phyloP scores from a whole-genome alignment of 2,329 filamentous ascomycete genomes.

The Nannizziopsis arthrosporioides region DNA sequence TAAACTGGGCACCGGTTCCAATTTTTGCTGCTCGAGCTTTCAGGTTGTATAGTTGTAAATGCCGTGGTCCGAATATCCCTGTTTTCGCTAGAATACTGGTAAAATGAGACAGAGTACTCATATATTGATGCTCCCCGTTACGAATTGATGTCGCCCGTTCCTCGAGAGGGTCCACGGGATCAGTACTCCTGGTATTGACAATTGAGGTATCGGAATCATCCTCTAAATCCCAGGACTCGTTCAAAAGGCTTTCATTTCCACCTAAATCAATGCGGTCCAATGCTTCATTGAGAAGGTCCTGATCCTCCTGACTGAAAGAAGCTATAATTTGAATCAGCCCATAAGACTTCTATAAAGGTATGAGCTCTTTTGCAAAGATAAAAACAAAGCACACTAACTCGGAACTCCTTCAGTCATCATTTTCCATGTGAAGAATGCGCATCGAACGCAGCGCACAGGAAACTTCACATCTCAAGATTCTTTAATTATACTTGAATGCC shows the following conservation, averaged over 20 bases:
- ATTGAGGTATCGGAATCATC: neutral
- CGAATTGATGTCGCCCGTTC: conserved; percentile 20
- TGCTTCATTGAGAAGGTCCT: conserved; percentile 9
- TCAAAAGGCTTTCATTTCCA: neutral
- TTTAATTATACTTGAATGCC: no score
- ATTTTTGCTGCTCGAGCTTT: conserved; percentile 19
- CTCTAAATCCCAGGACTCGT: conserved; percentile 1
- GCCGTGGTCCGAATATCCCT: conserved; percentile 20
- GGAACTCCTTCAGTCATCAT: no score
- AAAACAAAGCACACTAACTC: no score
- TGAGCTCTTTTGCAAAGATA: no score
- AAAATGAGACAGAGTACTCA: conserved; percentile 22
- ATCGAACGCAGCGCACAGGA: no score
- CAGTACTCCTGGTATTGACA: neutral
- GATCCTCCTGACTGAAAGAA: neutral
- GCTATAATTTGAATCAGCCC: neutral
- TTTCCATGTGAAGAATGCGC: no score
- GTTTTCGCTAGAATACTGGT: conserved; percentile 21
- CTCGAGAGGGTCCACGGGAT: conserved; percentile 17
- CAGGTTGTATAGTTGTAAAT: conserved; percentile 19
- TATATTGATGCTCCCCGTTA: conserved; percentile 19
- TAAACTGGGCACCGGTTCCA: conserved; percentile 21
- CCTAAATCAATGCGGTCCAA: conserved; percentile 12
- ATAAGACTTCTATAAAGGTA: no score
- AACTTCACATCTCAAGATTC: no score